Evolutionary conservation across 208 protist species (phyloP).

Genomic region (Leishmania arabica): DNA sequence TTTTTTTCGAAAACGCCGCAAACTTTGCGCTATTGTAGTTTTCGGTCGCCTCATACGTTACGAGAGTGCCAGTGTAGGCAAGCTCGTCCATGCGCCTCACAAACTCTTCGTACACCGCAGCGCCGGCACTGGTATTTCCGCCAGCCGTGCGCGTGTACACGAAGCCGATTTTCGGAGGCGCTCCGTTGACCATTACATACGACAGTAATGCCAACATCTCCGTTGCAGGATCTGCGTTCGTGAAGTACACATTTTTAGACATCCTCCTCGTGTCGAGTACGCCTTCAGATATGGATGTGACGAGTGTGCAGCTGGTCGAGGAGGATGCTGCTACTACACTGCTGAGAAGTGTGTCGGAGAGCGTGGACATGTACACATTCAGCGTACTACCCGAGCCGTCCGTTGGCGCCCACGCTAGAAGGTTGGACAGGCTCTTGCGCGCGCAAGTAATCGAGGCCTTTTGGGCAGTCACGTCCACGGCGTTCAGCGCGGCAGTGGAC

Average conservation of each 20-base stretch:
- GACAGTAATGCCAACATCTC: slow-evolving; percentile 30
- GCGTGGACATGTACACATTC: slow-evolving; percentile 7
- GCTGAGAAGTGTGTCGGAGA: neutral
- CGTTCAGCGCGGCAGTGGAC: neutral
- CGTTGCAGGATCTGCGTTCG: slow-evolving; percentile 19
- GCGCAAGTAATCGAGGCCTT: neutral
- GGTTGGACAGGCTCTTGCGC: neutral
- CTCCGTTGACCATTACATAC: slow-evolving; percentile 3
- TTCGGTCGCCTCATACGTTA: neutral
- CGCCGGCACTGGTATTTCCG: neutral
- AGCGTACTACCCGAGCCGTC: neutral
- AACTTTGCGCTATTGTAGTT: neutral
- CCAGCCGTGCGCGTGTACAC: neutral
- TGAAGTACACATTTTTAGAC: slow-evolving; percentile 15
- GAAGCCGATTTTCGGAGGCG: slow-evolving; percentile 19
- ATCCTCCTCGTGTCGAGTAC: neutral
- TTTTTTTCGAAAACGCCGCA: neutral
- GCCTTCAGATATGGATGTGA: slow-evolving; percentile 5
- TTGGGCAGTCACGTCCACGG: neutral
- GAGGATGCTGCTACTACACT: neutral
- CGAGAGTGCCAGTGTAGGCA: neutral
- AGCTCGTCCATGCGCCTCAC: neutral
- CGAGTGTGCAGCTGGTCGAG: neutral
- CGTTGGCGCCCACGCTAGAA: neutral
- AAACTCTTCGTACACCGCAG: slow-evolving; percentile 8